These are phyloP conservation scores for Ogataea allantospora DNA, from an alignment of 805 yeast genomes.

Conservation along the genomic window DNA sequence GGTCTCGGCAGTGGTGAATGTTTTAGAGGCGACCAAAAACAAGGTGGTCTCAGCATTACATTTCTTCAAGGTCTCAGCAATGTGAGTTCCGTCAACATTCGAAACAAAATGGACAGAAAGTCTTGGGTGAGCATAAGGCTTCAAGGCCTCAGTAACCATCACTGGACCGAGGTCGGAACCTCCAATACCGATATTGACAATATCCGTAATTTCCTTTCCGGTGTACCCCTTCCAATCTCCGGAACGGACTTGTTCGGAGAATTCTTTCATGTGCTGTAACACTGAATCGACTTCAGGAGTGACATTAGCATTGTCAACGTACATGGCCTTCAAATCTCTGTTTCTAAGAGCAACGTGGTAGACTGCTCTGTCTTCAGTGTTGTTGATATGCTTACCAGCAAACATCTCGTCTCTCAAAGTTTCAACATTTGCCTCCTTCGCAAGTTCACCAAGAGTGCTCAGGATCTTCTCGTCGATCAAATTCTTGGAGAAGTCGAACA, in stretches of 20 bases:
- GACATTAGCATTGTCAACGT: conserved; percentile 86
- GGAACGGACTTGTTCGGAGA: conserved; percentile 83
- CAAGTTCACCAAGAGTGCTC: conserved; percentile 65
- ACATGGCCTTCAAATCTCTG: conserved; percentile 79
- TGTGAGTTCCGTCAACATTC: conserved; percentile 97
- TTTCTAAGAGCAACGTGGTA: conserved; percentile 96
- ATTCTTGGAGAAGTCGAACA: conserved; percentile 95
- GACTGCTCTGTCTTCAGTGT: conserved; percentile 95
- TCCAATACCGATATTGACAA: conserved; percentile 98
- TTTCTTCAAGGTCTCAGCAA: conserved; percentile 82
- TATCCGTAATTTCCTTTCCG: conserved; percentile 88
- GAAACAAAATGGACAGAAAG: conserved; percentile 90
- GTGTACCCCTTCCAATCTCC: conserved; percentile 97
- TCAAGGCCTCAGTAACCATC: conserved; percentile 98
- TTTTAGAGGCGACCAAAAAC: conserved; percentile 91
- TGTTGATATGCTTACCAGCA: conserved; percentile 89
- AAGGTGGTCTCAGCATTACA: conserved; percentile 89
- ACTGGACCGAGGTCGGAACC: conserved; percentile 99
- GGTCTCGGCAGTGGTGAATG: conserved; percentile 99
- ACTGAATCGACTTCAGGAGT: conserved; percentile 90
- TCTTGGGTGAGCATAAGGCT: conserved; percentile 76
- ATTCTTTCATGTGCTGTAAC: conserved; percentile 94
- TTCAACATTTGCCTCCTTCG: conserved; percentile 88
- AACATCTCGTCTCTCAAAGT: conserved; percentile 87
- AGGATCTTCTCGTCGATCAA: conserved; percentile 83